Conservation (phyloP, 2,329 filamentous ascomycete species). For the Hymenoscyphus infarciens region DNA sequence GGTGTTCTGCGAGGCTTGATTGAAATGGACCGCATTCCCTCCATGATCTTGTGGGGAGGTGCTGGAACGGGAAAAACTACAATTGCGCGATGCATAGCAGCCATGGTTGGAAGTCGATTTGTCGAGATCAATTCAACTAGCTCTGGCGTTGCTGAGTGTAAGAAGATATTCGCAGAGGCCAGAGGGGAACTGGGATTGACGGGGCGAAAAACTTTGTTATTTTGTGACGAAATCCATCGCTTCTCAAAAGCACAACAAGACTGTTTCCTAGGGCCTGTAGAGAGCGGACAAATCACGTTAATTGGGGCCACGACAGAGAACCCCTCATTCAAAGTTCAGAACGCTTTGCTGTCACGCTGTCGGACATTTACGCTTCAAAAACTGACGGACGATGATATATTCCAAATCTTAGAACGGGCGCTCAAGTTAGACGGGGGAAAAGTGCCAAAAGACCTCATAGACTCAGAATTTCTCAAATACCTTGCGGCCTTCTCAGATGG, state of each 20-base stretch:
- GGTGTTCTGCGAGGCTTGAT: conserved; percentile 87
- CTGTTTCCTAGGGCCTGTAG: conserved; percentile 88
- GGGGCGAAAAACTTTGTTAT: conserved; percentile 89
- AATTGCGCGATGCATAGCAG: conserved; percentile 86
- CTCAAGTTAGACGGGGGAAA: conserved; percentile 54
- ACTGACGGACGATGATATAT: conserved; percentile 68
- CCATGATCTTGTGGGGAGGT: conserved; percentile 90
- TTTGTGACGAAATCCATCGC: conserved; percentile 78
- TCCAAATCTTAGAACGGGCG: conserved; percentile 72
- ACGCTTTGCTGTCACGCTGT: conserved; percentile 82
- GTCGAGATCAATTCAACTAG: conserved; percentile 95
- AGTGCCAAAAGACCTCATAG: conserved; percentile 55
- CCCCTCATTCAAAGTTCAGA: conserved; percentile 88
- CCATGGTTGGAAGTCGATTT: conserved; percentile 77
- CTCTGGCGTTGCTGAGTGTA: conserved; percentile 83
- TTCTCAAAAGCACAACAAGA: conserved; percentile 80
- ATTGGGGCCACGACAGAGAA: conserved; percentile 98
- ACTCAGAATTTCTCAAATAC: conserved; percentile 74
- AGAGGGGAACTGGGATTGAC: conserved; percentile 75
- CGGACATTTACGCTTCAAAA: conserved; percentile 83
- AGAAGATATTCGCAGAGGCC: conserved; percentile 85
- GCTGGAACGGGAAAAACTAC: conserved; percentile 85
- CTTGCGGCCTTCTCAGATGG: conserved; percentile 85
- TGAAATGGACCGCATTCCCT: conserved; percentile 79
- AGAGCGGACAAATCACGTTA: conserved; percentile 83